These are phyloP conservation scores for Oryza rufipogon DNA, from an alignment of 176 grass and related monocot genomes.

Conservation along the genomic window DNA sequence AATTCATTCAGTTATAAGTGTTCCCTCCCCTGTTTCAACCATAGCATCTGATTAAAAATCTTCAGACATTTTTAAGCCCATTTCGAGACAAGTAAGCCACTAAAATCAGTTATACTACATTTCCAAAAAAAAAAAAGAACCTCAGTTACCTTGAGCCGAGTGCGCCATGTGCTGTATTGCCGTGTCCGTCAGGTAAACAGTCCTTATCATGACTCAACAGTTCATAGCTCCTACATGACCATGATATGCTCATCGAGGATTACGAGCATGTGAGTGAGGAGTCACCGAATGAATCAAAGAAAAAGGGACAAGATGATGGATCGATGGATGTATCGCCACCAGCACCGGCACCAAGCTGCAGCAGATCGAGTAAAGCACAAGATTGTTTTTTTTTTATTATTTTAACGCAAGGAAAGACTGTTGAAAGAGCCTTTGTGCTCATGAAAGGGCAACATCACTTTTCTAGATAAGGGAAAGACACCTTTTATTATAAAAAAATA, in stretches of 20 bases:
- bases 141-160: background rate
- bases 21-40: background rate
- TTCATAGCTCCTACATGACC: background rate
- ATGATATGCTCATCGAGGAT: background rate
- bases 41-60: background rate
- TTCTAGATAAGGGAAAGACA: slow-evolving; percentile 29
- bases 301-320: background rate
- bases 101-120: background rate
- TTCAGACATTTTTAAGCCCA: background rate
- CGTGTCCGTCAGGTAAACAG: slow-evolving; percentile 4
- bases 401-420: background rate
- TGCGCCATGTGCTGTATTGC: background rate
- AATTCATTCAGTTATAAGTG: background rate
- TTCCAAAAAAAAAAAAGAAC: background rate
- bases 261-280: slow-evolving; percentile 25
- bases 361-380: background rate
- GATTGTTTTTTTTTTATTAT: background rate
- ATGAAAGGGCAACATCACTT: slow-evolving; percentile 31
- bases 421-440: background rate
- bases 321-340: slow-evolving; percentile 15
- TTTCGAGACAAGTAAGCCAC: background rate
- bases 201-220: slow-evolving; percentile 12
- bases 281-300: background rate
- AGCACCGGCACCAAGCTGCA: background rate
- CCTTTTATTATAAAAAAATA: background rate